Evolutionary conservation across 192 early-diverging fungal genomes (phyloP), one percentile per base, ranked within the genome.

Genomic region (Allomyces javanicus): DNA sequence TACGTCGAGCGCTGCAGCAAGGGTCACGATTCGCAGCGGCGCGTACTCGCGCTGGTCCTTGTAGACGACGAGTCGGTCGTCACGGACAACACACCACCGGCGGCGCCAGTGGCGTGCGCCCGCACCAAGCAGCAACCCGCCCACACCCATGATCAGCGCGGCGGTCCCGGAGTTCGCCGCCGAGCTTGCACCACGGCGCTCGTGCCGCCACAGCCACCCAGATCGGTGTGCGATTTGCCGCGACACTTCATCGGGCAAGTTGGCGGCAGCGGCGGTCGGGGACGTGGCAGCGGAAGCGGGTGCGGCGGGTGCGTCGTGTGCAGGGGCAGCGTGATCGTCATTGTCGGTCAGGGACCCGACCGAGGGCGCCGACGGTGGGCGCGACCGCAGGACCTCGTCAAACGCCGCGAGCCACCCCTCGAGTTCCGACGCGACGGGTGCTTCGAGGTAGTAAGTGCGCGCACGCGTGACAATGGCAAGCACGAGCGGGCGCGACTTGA

Each of bases 381-480:
- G 50, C 10, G 65, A 40, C 45, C 61, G 25, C 61, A 58, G 50
- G 17, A 58, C 50, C 17, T 58, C 17, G 50, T 58, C 50, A 58
- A 67, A 61, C 10, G 66, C 66, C 43, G 26, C 45, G 11, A 67
- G 40, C 81, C 81, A 83, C 25, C 70, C 70, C 22, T 78, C 70
- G 72, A 75, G 73, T 17, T 78, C 72, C 0, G 61, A 66, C 12
- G 33, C 27, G 2, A 67, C 61, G 19, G 26, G 25, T 1, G 75
- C 74, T 63, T 76, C 72, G 25, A 83, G 62, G 66, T 76, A 81
- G 62, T 68, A 81, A 0, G 77, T 76, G 14, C 79, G 62, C 26
- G 79, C 72, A 9, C 72, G 72, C 2, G 78, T 80, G 21, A 79
- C 76, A 22, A 83, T 25, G 55, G 78, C 79, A 66, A 83, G 75